Evolutionary conservation across 306 rosid species (phyloP).

Genomic region (Cucumis sativus): Cucumber_9930_V3 NC_026657.2:3089001-3089500

Average conservation of each 20-base stretch:
- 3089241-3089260: neutral
- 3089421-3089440: too few species aligned
- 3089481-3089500: too few species aligned
- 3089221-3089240: slow-evolving; percentile 2
- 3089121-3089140: neutral
- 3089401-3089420: neutral
- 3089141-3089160: neutral
- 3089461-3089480: too few species aligned
- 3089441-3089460: too few species aligned
- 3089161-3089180: neutral
- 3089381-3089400: slow-evolving; percentile 9
- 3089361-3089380: neutral
- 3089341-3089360: neutral
- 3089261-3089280: neutral
- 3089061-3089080: too few species aligned
- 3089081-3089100: too few species aligned
- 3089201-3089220: neutral
- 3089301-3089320: slow-evolving; percentile 14
- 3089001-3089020: too few species aligned
- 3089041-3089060: too few species aligned
- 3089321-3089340: slow-evolving; percentile 18
- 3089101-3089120: too few species aligned
- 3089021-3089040: too few species aligned
- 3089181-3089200: neutral
- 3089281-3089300: neutral